Conservation (phyloP, 2,329 filamentous ascomycete species). For the Microdochium trichocladiopsis region DNA sequence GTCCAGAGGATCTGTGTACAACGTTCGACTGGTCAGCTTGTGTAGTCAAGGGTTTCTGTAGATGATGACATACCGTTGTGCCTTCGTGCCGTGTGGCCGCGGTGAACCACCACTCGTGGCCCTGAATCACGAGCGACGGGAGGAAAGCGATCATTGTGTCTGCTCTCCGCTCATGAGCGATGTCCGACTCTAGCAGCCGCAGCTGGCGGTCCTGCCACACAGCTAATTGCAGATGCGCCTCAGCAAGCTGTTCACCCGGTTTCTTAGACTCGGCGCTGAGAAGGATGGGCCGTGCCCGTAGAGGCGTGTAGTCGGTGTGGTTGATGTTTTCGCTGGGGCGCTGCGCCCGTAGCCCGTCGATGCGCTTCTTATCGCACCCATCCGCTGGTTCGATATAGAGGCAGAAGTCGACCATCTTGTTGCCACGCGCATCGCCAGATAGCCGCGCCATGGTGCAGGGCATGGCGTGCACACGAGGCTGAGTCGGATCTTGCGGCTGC, state of each 20-base stretch:
- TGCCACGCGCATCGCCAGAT: constrained; percentile 1
- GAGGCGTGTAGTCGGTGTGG: constrained; percentile 9
- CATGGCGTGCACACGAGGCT: not conserved
- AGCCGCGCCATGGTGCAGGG: constrained; percentile 5
- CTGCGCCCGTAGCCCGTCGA: not conserved
- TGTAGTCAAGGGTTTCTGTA: not conserved
- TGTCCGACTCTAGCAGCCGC: constrained; percentile 11
- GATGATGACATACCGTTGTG: not conserved
- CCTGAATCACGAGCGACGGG: not conserved
- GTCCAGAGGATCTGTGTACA: not conserved
- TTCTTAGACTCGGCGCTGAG: constrained; percentile 13
- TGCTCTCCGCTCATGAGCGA: constrained; percentile 2
- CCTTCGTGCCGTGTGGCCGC: not conserved
- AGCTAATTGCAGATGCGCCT: constrained; percentile 9
- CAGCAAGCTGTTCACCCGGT: constrained; percentile 5
- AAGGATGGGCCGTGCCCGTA: constrained; percentile 6
- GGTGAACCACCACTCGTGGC: not conserved
- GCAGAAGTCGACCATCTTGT: constrained; percentile 7
- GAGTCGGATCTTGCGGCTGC: not conserved
- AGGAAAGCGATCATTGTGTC: not conserved
- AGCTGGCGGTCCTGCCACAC: constrained; percentile 9
- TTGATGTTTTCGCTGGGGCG: constrained; percentile 5
- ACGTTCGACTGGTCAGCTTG: not conserved
- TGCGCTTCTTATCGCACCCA: not conserved
- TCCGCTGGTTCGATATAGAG: constrained; percentile 4